These are phyloP conservation scores for Calocybe gambosa DNA, from an alignment of 1,284 basidiomycete species.

Conservation along the genomic window DNA sequence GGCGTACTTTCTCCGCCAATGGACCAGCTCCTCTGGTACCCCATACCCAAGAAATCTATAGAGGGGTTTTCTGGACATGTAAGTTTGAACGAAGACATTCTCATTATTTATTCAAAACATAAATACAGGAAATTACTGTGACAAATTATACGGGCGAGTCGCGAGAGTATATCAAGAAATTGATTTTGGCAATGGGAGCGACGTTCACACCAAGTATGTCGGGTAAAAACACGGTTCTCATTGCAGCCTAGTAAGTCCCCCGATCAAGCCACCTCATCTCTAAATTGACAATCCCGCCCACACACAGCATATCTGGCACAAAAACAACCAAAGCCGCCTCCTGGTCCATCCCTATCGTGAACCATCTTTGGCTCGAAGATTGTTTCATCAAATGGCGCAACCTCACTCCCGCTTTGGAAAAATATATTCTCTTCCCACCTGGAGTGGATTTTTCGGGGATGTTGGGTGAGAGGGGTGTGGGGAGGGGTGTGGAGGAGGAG, in stretches of 20 bases:
- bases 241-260: slow-evolving; percentile 71
- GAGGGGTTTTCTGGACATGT: slow-evolving; percentile 41
- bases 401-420: slow-evolving; percentile 51
- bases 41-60: slow-evolving; percentile 38
- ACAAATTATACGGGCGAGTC: slow-evolving; percentile 85
- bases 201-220: slow-evolving; percentile 79
- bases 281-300: not conserved
- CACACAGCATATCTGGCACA: slow-evolving; percentile 51
- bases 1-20: slow-evolving; percentile 60
- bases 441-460: slow-evolving; percentile 61
- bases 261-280: not conserved
- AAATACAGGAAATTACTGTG: slow-evolving; percentile 70
- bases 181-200: slow-evolving; percentile 74
- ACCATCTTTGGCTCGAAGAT: slow-evolving; percentile 87
- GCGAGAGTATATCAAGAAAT: slow-evolving; percentile 79
- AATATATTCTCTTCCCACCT: slow-evolving; percentile 62
- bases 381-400: slow-evolving; percentile 73
- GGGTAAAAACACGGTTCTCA: slow-evolving; percentile 66
- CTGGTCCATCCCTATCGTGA: slow-evolving; percentile 84
- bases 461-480: slow-evolving; percentile 50
- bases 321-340: slow-evolving; percentile 69
- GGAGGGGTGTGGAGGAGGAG: slow-evolving; percentile 23
- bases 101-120: too few species aligned
- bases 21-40: slow-evolving; percentile 56
- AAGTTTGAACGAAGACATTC: too few species aligned